Conservation (phyloP, 140 eudicot genomes). For the Cichorium intybus region DNA sequence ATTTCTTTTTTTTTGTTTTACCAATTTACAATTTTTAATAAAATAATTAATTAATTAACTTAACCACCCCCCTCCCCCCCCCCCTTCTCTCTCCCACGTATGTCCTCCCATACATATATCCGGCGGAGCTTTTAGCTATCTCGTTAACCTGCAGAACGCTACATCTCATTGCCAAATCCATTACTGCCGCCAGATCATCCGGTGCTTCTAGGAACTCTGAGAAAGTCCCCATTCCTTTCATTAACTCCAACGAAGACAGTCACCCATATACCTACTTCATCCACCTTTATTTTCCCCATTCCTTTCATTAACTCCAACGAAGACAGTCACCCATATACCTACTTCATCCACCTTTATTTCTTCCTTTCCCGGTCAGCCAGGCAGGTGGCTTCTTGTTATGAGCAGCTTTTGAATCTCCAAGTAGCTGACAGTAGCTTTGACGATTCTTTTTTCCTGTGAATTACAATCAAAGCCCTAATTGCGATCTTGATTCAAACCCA, state of each 20-base stretch:
- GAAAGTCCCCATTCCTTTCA: constrained; percentile 61
- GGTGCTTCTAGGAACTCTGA: constrained; percentile 70
- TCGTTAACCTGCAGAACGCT: constrained; percentile 70
- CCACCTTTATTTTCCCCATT: constrained; percentile 63
- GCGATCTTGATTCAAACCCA: too few species aligned
- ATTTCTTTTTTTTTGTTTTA: too few species aligned
- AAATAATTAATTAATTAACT: too few species aligned
- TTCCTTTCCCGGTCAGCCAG: too few species aligned
- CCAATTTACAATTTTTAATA: too few species aligned
- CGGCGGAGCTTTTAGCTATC: constrained; percentile 53
- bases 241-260: constrained; percentile 40
- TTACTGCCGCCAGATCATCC: constrained; percentile 44
- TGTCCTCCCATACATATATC: constrained; percentile 58
- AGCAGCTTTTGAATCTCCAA: too few species aligned
- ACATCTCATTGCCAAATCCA: constrained; percentile 31
- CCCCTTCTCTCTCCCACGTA: too few species aligned
- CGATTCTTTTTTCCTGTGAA: too few species aligned
- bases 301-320: constrained; percentile 58
- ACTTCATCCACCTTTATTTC: constrained; percentile 62
- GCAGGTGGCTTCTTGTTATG: too few species aligned
- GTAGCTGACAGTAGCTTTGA: too few species aligned
- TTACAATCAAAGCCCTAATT: too few species aligned
- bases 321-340: constrained; percentile 54
- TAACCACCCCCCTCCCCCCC: too few species aligned
- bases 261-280: constrained; percentile 65